Base-by-base conservation (phyloP, 257 asterid species). In the Solanum pennellii region DNA sequence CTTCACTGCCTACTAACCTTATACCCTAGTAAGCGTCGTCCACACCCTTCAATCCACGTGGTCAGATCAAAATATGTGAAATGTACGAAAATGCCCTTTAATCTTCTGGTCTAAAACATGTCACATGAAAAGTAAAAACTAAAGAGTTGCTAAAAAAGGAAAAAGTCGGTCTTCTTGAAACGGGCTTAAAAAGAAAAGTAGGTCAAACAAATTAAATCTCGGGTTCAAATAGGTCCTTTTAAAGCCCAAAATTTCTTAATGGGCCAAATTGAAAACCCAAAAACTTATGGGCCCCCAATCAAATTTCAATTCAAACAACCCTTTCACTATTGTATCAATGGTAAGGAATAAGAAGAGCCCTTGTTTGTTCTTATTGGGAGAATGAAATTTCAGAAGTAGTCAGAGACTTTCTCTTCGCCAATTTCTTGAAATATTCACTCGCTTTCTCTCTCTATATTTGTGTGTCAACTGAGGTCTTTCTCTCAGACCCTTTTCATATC, bases 371-470 rank as follows among this genome's bases (percentile, higher is more conserved):
- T 84, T 42, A 75, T 44, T 42, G 59, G 90, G 90, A 59, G 72
- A 84, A 47, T 88, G 86, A 65, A 88, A 77, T 77, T 88, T 85
- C 45, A 23, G 88, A 25, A 72, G 86, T 35, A 73, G 77, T 88
- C 52, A 49, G 71, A 60, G 86, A n/a, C 59, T 25, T 35, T 12
- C 39, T 33, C 42, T 49, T 73, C 12, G 65, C 82, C 72, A 8
- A 21, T 29, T 56, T 59, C 35, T 12, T 44, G 33, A 83, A 74
- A 35, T 65, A 47, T 37, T 65, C 90, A 29, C 77, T 13, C 83
- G 20, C 37, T 52, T 27, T 65, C 65, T 49, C 69, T 37, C 84
- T 76, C 68, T 60, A 9, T 27, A 9, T 76, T 12, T 35, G 44
- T 84, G 65, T 72, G 62, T 85, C 82, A 37, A 39, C 85, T 62